phyloP scores from a whole-genome alignment of 352 stramenopile genomes.

The Pythium aristosporum region DNA sequence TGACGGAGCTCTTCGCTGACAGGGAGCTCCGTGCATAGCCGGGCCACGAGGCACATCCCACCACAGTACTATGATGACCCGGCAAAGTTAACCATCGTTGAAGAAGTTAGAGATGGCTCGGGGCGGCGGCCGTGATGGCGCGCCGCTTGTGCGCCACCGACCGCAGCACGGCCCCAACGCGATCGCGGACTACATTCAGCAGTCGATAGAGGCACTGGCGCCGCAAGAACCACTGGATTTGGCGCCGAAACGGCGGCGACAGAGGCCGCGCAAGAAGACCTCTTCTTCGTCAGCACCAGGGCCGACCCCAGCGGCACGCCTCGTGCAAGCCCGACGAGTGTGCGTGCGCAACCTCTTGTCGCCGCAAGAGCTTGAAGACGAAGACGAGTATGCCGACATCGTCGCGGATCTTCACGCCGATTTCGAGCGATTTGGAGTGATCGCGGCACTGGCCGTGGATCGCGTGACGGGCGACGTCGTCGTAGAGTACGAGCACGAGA shows the following conservation, averaged over 20 bases:
- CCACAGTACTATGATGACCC: not conserved
- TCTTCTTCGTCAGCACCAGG: not conserved
- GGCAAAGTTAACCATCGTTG: not conserved
- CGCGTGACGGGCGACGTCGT: slow-evolving; percentile 15
- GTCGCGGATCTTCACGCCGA: slow-evolving; percentile 30
- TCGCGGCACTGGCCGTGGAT: slow-evolving; percentile 3
- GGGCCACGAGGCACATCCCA: not conserved
- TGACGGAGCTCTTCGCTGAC: not conserved
- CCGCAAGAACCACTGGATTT: not conserved
- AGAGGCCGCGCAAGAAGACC: slow-evolving; percentile 1
- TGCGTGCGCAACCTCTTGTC: slow-evolving; percentile 23
- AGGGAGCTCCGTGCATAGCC: not conserved
- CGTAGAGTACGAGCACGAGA: slow-evolving; percentile 21
- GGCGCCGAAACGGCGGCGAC: not conserved
- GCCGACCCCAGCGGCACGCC: not conserved
- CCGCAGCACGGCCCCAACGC: slow-evolving; percentile 22
- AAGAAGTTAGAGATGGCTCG: not conserved
- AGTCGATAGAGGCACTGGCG: slow-evolving; percentile 1
- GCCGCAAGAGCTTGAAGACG: slow-evolving; percentile 36
- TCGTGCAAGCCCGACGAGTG: not conserved
- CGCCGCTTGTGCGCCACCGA: slow-evolving; percentile 17
- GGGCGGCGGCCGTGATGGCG: not conserved
- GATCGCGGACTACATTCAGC: slow-evolving; percentile 16
- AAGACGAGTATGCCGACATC: slow-evolving; percentile 42
- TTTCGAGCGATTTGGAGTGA: slow-evolving; percentile 23